Base-by-base conservation (phyloP, 805 yeast species). In the Candida silvicultrix region DNA sequence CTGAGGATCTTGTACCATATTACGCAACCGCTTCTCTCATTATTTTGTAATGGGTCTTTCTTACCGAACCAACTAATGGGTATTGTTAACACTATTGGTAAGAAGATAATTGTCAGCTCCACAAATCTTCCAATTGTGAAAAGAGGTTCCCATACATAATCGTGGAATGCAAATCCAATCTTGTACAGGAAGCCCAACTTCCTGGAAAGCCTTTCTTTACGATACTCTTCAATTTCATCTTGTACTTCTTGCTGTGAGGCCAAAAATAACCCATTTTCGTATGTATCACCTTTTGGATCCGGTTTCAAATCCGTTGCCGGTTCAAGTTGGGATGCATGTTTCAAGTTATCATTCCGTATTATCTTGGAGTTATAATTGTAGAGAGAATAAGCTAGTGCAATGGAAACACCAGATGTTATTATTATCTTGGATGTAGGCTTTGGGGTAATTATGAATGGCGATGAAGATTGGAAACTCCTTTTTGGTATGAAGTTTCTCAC, bases 1-100 rank as follows among this genome's bases (percentile, higher is more conserved):
- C 88, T 73, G 19, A 92, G 66, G 41, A 80, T 65, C 44, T 66
- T 65, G 64, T 77, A 90, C 97, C 97, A 92, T 19, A 80, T 37
- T 18, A 74, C 55, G 2, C 86, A 77, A 0, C 96, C 96, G 3
- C 73, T 58, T 31, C 83, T 71, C 19, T 75, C 79, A 40, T 69
- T 68, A 6, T 55, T 51, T 21, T 54, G 51, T 9, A 39, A 40
- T 2, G 47, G 38, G 22, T 49, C 45, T 5, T 58, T 44, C 15
- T 49, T 45, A 2, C 53, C 56, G 40, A 77, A 51, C 40, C 63
- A 56, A 1, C 71, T 54, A 4, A 87, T 67, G 1, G 97, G 97
- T n/a, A 79, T 72, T 0, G 74, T 45, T 8, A 81, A 32, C 3
- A 88, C 49, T 6, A 89, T 75, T 0, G 98, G 98, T 2, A 83